Evolutionary conservation across 352 stramenopile species (phyloP).

Genomic region (Phytophthora palmivora): DNA sequence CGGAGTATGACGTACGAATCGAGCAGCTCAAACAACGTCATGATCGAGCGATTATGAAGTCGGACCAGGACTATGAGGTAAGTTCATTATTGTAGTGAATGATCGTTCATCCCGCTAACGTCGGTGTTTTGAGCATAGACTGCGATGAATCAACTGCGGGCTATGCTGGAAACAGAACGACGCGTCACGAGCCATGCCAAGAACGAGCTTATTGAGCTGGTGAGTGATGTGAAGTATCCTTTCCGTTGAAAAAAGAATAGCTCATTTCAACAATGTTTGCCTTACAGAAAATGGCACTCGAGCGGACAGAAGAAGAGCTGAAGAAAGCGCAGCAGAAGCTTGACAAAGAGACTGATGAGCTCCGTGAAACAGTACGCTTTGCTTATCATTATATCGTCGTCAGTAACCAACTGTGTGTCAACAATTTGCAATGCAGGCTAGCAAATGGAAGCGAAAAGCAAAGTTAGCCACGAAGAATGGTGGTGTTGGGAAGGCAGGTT

Average conservation of each 20-base stretch:
- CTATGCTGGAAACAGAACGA: constrained; percentile 47
- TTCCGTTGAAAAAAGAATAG: neutral
- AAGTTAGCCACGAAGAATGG: constrained; percentile 56
- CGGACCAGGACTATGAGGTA: constrained; percentile 63
- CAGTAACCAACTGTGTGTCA: constrained; percentile 5
- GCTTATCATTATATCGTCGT: neutral
- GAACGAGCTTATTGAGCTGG: constrained; percentile 48
- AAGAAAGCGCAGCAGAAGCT: constrained; percentile 66
- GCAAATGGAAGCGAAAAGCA: constrained; percentile 79
- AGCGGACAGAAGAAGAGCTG: constrained; percentile 55
- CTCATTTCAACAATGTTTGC: too few species aligned
- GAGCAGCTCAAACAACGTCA: constrained; percentile 65
- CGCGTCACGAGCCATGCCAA: constrained; percentile 41
- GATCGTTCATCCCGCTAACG: too few species aligned
- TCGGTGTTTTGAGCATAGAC: constrained; percentile 21
- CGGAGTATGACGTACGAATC: constrained; percentile 58
- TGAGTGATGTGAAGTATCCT: constrained; percentile 14
- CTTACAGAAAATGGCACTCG: constrained; percentile 46
- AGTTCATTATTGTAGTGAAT: constrained; percentile 2
- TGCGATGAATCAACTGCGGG: constrained; percentile 44
- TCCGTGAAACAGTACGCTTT: constrained; percentile 57
- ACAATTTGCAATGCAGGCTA: constrained; percentile 24
- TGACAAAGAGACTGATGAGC: constrained; percentile 68
- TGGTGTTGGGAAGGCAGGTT: constrained; percentile 15
- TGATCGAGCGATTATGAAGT: constrained; percentile 56